phyloP scores from a whole-genome alignment of 768 basidiomycete genomes.

The Amanita pseudoporphyria region DNA sequence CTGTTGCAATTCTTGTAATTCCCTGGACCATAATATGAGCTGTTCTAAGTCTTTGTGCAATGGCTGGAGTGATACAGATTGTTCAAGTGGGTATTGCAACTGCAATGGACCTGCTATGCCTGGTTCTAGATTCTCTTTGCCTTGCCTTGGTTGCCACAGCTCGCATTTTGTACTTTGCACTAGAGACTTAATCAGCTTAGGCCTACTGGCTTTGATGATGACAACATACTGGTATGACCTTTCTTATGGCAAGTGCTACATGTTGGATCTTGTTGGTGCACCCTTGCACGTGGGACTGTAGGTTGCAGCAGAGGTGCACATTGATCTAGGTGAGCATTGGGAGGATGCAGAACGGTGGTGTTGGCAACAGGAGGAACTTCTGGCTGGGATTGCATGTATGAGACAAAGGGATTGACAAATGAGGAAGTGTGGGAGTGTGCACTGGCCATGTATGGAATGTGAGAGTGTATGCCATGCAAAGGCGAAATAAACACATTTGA shows the following conservation, averaged over 20 bases:
- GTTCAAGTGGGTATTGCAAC: neutral
- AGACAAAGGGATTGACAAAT: constrained; percentile 1
- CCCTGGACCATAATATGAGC: neutral
- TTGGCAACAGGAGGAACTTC: neutral
- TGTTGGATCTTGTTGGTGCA: neutral
- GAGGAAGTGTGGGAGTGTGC: neutral
- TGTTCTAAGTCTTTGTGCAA: neutral
- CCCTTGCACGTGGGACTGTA: neutral
- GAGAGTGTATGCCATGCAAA: neutral
- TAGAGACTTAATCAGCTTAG: neutral
- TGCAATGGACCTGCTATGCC: neutral
- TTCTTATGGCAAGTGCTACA: neutral
- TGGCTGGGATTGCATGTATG: neutral
- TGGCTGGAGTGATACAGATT: neutral
- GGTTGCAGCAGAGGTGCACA: neutral
- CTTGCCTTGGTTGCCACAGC: neutral
- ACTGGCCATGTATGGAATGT: neutral
- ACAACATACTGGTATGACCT: constrained; percentile 1
- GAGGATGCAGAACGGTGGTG: neutral
- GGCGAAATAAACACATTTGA: neutral
- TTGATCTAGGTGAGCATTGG: neutral
- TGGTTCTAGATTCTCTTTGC: neutral
- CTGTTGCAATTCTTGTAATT: constrained; percentile 2
- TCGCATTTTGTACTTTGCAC: neutral
- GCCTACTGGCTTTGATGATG: neutral